These are phyloP conservation scores for Lactuca saligna DNA, from an alignment of 129 eudicot species.

Conservation along the genomic window DNA sequence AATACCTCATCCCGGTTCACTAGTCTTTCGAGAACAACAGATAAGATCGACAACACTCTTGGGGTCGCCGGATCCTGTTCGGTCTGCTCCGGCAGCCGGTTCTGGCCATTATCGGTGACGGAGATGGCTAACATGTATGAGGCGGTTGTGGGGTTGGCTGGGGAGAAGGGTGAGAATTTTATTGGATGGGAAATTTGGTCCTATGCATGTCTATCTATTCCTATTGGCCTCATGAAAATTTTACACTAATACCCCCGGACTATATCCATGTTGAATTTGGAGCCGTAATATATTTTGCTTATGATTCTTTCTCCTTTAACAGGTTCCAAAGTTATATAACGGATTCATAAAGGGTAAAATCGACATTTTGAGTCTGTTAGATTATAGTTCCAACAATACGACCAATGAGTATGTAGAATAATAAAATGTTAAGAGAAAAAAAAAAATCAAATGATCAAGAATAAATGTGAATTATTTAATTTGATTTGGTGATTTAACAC, in stretches of 20 bases:
- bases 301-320: too few species aligned
- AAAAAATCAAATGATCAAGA: too few species aligned
- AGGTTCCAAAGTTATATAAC: too few species aligned
- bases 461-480: too few species aligned
- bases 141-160: slow-evolving; percentile 29
- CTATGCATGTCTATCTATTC: slow-evolving; percentile 25
- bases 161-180: slow-evolving; percentile 19
- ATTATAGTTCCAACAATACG: too few species aligned
- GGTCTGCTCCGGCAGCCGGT: slow-evolving; percentile 42
- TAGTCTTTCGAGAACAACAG: slow-evolving; percentile 59
- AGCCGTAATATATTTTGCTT: background rate
- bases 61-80: slow-evolving; percentile 56
- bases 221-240: background rate
- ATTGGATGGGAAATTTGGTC: slow-evolving; percentile 21
- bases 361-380: too few species aligned
- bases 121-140: slow-evolving; percentile 54
- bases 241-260: slow-evolving; percentile 9
- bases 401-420: too few species aligned
- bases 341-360: too few species aligned
- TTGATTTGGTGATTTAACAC: too few species aligned
- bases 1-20: slow-evolving; percentile 72
- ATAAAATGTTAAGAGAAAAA: too few species aligned
- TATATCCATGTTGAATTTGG: background rate
- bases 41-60: slow-evolving; percentile 60
- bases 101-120: slow-evolving; percentile 38